Base-by-base conservation (phyloP, 2,329 filamentous ascomycete species). In the Didymella exigua region DNA sequence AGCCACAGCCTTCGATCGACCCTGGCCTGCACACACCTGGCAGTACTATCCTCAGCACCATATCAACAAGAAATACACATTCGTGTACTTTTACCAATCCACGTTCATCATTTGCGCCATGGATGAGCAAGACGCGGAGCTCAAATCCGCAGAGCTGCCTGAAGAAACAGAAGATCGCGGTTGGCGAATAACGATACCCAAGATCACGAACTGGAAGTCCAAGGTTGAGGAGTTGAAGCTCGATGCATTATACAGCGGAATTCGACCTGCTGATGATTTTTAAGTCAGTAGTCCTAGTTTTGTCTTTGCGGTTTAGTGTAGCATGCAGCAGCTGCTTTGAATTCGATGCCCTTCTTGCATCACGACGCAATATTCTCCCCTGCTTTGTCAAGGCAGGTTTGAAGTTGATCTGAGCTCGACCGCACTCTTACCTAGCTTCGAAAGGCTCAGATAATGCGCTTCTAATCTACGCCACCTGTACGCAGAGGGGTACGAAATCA, bases 1-100 rank as follows among this genome's bases (percentile, higher is more conserved):
- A n/a, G n/a, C n/a, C n/a, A 21, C 9, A 70, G 67, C 66, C n/a
- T 72, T 71, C 24, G 69, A 72, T 24, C 62, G 67, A 0, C 68
- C 67, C 0, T 70, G 49, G 14, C 69, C 69, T 0, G 53, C 64
- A 1, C 66, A 67, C 19, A 67, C 68, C 9, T 71, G 69, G 67
- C 69, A 71, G 26, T 71, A 69, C 42, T 70, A 68, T 53, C 48
- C 70, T 14, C 62, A 68, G 13, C 63, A 69, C 30, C 70, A 61
- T 34, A 50, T 71, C 54, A 70, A 71, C 50, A 64, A 67, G 1
- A 69, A 64, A 23, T 65, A 54, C n/a, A 60, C 69, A 0, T 70
- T 66, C 33, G 62, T 67, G 18, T 62, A 59, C 54, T 68, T 70
- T 27, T 67, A 71, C 37, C 62, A 70, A 1, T 69, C 63, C 3